Evolutionary conservation across 495 filamentous ascomycete genomes (phyloP).

Genomic region (Cetradonia linearis): DNA sequence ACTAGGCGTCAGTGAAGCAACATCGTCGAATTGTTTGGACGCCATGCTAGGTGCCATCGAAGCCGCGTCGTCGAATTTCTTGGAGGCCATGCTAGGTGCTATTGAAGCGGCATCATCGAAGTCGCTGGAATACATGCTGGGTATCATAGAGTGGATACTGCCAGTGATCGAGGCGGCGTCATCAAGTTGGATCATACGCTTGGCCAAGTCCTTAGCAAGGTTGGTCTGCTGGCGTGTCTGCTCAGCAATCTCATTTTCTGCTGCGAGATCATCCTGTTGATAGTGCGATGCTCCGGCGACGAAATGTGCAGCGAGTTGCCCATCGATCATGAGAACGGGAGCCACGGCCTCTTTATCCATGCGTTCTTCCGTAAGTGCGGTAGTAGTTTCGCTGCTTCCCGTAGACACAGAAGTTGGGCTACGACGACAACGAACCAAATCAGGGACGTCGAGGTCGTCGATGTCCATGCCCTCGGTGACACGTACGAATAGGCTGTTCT

Average conservation of each 20-base stretch:
- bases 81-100: background rate
- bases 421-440: conserved; percentile 11
- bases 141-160: background rate
- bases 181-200: background rate
- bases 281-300: background rate
- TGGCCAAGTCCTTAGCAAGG: background rate
- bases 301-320: background rate
- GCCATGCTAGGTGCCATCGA: background rate
- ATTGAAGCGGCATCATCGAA: background rate
- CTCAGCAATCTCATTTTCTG: background rate
- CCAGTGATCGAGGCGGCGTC: background rate
- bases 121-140: background rate
- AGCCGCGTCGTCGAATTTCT: background rate
- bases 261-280: background rate
- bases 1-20: background rate
- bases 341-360: background rate
- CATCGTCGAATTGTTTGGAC: background rate
- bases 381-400: conserved; percentile 8
- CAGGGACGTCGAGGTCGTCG: conserved; percentile 22
- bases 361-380: background rate
- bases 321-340: background rate
- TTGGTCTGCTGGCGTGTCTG: background rate
- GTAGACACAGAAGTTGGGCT: conserved; percentile 4
- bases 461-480: conserved; percentile 22
- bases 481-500: conserved; percentile 18